Evolutionary conservation across 495 filamentous ascomycete genomes (phyloP).

Genomic region (Aspergillus coremiiformis): DNA sequence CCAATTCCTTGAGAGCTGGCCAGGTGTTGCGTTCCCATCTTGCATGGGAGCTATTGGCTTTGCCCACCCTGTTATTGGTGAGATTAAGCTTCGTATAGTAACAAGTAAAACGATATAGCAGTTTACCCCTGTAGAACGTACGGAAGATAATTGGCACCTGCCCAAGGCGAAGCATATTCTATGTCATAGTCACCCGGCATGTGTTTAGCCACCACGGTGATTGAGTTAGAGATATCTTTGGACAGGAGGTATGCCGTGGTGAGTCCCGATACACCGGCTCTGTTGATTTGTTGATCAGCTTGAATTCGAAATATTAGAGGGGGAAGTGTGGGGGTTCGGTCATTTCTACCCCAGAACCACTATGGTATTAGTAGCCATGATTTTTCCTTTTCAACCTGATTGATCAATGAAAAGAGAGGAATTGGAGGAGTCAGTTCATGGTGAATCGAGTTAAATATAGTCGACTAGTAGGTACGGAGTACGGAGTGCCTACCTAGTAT

Average conservation of each 20-base stretch:
- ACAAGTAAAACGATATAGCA: background rate
- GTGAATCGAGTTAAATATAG: background rate
- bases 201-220: constrained; percentile 87
- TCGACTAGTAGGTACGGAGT: no score
- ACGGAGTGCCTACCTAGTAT: no score
- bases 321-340: constrained; percentile 12
- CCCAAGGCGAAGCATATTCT: constrained; percentile 94
- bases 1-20: constrained; percentile 57
- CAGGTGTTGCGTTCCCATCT: constrained; percentile 62
- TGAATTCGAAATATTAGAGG: background rate
- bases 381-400: no score
- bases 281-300: constrained; percentile 24
- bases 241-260: constrained; percentile 86
- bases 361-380: constrained; percentile 44
- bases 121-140: constrained; percentile 29
- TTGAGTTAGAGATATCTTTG: constrained; percentile 53
- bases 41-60: constrained; percentile 43
- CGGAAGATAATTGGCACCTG: constrained; percentile 90
- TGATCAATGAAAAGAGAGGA: background rate
- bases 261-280: constrained; percentile 85
- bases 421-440: background rate
- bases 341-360: constrained; percentile 64
- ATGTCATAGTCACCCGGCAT: constrained; percentile 98
- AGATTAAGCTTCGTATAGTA: background rate
- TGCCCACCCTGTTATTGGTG: constrained; percentile 41